Evolutionary conservation across 805 yeast species (phyloP).

Genomic region (Schizosaccharomyces octosporus): DNA sequence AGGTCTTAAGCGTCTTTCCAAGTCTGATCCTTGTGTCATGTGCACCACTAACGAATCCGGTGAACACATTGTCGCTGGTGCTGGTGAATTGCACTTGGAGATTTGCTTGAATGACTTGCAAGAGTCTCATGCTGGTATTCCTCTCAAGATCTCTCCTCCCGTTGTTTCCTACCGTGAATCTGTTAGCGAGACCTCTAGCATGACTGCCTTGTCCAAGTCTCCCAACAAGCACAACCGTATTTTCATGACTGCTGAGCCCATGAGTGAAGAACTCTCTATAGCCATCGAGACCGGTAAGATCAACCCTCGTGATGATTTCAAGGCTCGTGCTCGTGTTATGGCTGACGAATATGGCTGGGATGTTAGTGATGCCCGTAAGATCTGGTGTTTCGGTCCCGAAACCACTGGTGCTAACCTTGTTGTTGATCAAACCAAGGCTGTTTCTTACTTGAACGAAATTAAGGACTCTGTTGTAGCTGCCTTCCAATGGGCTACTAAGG

Average conservation of each 20-base stretch:
- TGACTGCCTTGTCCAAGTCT: conserved; percentile 92
- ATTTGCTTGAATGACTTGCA: conserved; percentile 88
- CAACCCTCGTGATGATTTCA: conserved; percentile 91
- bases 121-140: conserved; percentile 98
- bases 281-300: conserved; percentile 87
- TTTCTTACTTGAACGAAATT: conserved; percentile 94
- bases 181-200: conserved; percentile 77
- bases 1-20: conserved; percentile 98
- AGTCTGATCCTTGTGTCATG: conserved; percentile 97
- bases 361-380: conserved; percentile 98
- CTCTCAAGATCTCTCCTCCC: conserved; percentile 92
- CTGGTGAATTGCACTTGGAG: conserved; percentile 98
- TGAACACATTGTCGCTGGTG: conserved; percentile 98
- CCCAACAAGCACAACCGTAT: conserved; percentile 99
- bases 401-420: conserved; percentile 97
- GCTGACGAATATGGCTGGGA: conserved; percentile 99
- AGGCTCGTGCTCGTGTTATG: conserved; percentile 94
- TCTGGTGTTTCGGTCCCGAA: conserved; percentile 99
- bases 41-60: conserved; percentile 74
- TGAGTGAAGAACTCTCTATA: conserved; percentile 70
- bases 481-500: conserved; percentile 99
- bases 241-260: conserved; percentile 90
- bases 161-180: conserved; percentile 98
- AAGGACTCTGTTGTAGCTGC: conserved; percentile 99
- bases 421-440: conserved; percentile 99